phyloP scores from a whole-genome alignment of 106 monocot genomes.

The Alisma plantagoaquatica region DNA sequence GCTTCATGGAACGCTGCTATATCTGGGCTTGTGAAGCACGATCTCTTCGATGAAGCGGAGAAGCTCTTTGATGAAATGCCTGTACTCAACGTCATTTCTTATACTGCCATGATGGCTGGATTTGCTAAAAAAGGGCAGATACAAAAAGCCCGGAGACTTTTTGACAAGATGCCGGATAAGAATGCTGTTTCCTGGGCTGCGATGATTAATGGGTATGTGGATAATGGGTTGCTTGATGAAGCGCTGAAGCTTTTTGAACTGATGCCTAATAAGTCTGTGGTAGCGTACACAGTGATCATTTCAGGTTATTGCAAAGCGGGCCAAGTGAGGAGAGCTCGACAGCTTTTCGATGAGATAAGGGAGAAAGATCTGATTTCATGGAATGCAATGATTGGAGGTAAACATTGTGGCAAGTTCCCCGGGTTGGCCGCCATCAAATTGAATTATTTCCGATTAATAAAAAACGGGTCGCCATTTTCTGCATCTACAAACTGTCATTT shows the following conservation, averaged over 20 bases:
- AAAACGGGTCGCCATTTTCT: too few relatives aligned
- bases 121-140: slow-evolving; percentile 7
- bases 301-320: slow-evolving; percentile 20
- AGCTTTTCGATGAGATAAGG: slow-evolving; percentile 13
- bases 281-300: slow-evolving; percentile 18
- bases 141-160: slow-evolving; percentile 10
- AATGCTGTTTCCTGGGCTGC: slow-evolving; percentile 19
- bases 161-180: slow-evolving; percentile 12
- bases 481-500: too few relatives aligned
- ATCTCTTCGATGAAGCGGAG: slow-evolving; percentile 15
- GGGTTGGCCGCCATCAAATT: too few relatives aligned
- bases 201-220: slow-evolving; percentile 28
- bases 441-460: too few relatives aligned
- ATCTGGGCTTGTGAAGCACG: slow-evolving; percentile 17
- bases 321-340: slow-evolving; percentile 12
- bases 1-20: slow-evolving; percentile 25
- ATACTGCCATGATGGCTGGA: slow-evolving; percentile 23
- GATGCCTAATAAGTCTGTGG: slow-evolving; percentile 15
- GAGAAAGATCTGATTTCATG: slow-evolving; percentile 20
- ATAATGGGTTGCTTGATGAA: slow-evolving; percentile 16
- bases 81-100: slow-evolving; percentile 21
- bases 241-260: slow-evolving; percentile 7
- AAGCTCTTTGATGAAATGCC: slow-evolving; percentile 24
- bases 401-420: too few relatives aligned
- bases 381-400: slow-evolving; percentile 29